Conservation (phyloP, 1,284 basidiomycete species). For the Boletellus deceptivus region DNA sequence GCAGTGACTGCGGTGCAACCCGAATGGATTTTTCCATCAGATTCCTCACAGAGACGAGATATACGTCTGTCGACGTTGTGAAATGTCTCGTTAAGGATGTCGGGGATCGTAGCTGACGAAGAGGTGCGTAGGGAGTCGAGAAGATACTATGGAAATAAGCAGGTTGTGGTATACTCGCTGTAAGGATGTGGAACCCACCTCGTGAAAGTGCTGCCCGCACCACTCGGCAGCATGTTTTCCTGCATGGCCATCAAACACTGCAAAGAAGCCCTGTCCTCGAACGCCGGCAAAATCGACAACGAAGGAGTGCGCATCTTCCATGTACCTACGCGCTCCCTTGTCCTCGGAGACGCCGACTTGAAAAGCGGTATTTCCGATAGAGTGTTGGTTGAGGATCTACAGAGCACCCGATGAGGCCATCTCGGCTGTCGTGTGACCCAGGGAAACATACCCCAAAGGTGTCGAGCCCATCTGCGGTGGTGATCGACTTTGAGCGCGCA, state of each 20-base stretch:
- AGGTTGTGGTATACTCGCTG: background rate
- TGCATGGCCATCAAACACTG: slow-evolving; percentile 97
- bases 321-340: slow-evolving; percentile 86
- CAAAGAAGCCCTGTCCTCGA: slow-evolving; percentile 95
- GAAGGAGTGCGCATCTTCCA: slow-evolving; percentile 98
- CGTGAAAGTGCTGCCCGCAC: slow-evolving; percentile 96
- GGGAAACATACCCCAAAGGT: slow-evolving; percentile 66
- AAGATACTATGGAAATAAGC: slow-evolving; percentile 44
- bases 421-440: background rate
- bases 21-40: slow-evolving; percentile 88
- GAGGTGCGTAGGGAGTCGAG: slow-evolving; percentile 50
- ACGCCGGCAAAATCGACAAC: slow-evolving; percentile 91
- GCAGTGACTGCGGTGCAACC: slow-evolving; percentile 98
- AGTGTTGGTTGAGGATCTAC: slow-evolving; percentile 59
- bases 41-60: slow-evolving; percentile 78
- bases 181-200: slow-evolving; percentile 46
- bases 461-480: slow-evolving; percentile 64
- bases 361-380: slow-evolving; percentile 57
- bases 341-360: slow-evolving; percentile 91
- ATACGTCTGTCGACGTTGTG: slow-evolving; percentile 86
- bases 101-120: slow-evolving; percentile 69
- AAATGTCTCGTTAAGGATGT: slow-evolving; percentile 91
- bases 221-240: slow-evolving; percentile 99
- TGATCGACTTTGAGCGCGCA: slow-evolving; percentile 75
- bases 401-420: slow-evolving; percentile 3